Evolutionary conservation across 2,329 filamentous ascomycete genomes (phyloP), one percentile per base, ranked within the genome.

Genomic region (Diaporthe citriasiana): DNA sequence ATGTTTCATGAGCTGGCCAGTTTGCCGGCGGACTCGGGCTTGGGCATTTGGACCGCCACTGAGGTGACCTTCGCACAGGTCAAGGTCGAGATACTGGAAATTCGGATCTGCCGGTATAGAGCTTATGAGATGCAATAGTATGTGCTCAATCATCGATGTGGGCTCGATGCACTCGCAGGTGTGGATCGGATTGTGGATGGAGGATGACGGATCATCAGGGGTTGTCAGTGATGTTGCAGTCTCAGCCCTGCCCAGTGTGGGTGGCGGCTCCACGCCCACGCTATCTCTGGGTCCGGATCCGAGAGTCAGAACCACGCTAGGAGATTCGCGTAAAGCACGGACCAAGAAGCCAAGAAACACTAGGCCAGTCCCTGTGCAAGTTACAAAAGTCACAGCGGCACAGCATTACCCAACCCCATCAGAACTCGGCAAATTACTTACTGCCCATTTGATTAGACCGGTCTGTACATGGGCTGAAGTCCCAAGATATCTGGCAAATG

Each of bases 121-220:
- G 47, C 22, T 22, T 27, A n/a, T 38, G 33, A 10, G n/a, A 40
- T 27, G 13, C 10, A 22, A 0, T 68, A 51, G 19, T 22, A n/a
- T 7, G 4, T 40, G 5, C 47, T 40, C 13, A 22, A 22, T 15
- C 13, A 53, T 53, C 13, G 47, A 53, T 68, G 47, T 35, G 17
- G 45, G 33, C n/a, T 38, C 22, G 63, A 27, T 40, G 63, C 17
- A 27, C 22, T 53, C n/a, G 33, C 53, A 53, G 63, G 63, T 53
- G 63, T 68, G 63, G 63, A 68, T 15, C 47, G 33, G 45, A 22
- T 10, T 68, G 63, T 53, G 30, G 45, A 40, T 47, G 27, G 33
- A 53, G 63, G 63, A 66, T 66, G 60, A 68, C 63, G 63, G 63
- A 53, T 40, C 45, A 40, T 68, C 63, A 68, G 63, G 63, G 63